A percentile compares a stretch with the other conserved stretches of the same genome.
phyloP scores from a whole-genome alignment of 768 basidiomycete species.

The Boletus sensibilis region DNA sequence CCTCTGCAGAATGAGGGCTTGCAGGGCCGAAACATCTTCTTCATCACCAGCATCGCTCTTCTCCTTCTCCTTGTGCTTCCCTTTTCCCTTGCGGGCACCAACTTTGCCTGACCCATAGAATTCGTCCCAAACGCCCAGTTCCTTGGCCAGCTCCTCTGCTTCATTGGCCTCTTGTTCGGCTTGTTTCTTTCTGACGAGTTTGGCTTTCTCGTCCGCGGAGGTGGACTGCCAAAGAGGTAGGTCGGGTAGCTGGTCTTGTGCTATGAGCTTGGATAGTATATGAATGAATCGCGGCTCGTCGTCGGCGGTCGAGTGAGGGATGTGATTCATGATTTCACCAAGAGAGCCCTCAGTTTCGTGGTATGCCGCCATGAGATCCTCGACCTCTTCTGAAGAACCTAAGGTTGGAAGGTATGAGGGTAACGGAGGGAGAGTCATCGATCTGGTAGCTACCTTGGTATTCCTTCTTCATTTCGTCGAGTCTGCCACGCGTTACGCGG shows the following conservation, averaged over 20 bases:
- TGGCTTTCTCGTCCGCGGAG: slow-evolving; percentile 78
- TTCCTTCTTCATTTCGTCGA: slow-evolving; percentile 91
- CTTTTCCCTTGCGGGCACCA: slow-evolving; percentile 54
- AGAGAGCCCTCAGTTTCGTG: slow-evolving; percentile 69
- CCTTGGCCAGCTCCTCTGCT: slow-evolving; percentile 80
- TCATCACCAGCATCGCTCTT: slow-evolving; percentile 42
- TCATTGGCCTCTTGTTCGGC: slow-evolving; percentile 79
- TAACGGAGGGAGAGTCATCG: background rate
- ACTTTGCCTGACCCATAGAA: slow-evolving; percentile 80
- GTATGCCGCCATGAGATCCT: slow-evolving; percentile 79
- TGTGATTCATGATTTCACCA: slow-evolving; percentile 75
- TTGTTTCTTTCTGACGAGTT: slow-evolving; percentile 68
- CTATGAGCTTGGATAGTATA: slow-evolving; percentile 65
- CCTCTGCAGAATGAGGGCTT: slow-evolving; percentile 79
- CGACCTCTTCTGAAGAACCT: slow-evolving; percentile 86
- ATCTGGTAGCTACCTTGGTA: slow-evolving; percentile 67
- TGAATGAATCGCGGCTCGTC: slow-evolving; percentile 86
- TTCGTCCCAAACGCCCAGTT: slow-evolving; percentile 92
- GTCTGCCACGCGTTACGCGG: slow-evolving; percentile 75
- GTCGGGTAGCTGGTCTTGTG: slow-evolving; percentile 52
- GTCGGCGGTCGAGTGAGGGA: slow-evolving; percentile 80
- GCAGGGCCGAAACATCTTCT: slow-evolving; percentile 67
- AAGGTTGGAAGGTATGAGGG: slow-evolving; percentile 1
- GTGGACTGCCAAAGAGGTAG: slow-evolving; percentile 65
- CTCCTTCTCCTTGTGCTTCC: slow-evolving; percentile 44